Conservation (phyloP, 345 rosid species). For the Eutrema japonicum region DNA sequence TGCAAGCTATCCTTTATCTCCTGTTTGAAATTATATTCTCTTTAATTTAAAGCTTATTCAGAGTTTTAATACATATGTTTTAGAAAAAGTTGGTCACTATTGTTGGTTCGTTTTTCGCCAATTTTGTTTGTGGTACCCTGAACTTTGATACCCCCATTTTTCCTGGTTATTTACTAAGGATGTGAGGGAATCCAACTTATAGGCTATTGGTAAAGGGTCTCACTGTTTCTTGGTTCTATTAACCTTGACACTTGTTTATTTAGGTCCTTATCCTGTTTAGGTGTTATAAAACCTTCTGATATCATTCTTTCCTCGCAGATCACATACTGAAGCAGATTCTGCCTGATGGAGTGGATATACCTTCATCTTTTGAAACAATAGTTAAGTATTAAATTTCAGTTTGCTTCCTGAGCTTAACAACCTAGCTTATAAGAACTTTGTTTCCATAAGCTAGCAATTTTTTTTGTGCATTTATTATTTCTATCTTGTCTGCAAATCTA, state of each 20-base stretch:
- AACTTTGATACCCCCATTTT: background rate
- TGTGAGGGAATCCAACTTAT: constrained; percentile 9
- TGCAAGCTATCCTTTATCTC: background rate
- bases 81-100: background rate
- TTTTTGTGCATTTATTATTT: constrained; percentile 18
- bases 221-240: background rate
- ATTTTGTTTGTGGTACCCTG: constrained; percentile 7
- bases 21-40: constrained; percentile 9
- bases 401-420: constrained; percentile 7
- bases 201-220: background rate
- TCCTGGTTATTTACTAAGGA: background rate
- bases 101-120: background rate
- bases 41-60: background rate
- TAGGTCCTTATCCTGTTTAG: background rate
- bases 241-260: background rate
- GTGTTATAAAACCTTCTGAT: constrained; percentile 32
- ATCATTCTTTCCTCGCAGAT: constrained; percentile 52
- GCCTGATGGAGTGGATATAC: constrained; percentile 87
- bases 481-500: background rate
- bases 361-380: constrained; percentile 95
- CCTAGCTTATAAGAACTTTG: constrained; percentile 11
- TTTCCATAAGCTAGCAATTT: constrained; percentile 10
- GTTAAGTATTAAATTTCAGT: constrained; percentile 59
- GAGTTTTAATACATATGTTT: background rate
- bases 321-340: constrained; percentile 85